phyloP scores from a whole-genome alignment of 2,329 filamentous ascomycete genomes.

The Chaetothyriales sp. region DNA sequence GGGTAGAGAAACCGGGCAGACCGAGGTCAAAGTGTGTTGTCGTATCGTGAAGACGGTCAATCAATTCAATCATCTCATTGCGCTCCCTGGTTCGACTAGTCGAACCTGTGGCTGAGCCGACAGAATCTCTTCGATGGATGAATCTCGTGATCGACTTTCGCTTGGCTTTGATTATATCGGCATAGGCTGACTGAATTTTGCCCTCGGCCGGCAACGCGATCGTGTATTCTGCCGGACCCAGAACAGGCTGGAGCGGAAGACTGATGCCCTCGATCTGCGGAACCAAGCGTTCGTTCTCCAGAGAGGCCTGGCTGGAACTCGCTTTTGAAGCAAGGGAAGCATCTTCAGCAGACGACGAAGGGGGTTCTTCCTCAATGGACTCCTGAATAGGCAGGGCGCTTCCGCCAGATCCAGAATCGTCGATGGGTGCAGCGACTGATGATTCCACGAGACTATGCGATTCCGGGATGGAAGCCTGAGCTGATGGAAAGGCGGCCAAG shows the following conservation, averaged over 20 bases:
- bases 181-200: constrained; percentile 16
- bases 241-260: constrained; percentile 11
- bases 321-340: constrained; percentile 12
- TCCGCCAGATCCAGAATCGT: constrained; percentile 4
- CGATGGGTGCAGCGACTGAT: not conserved
- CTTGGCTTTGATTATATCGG: constrained; percentile 15
- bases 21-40: constrained; percentile 32
- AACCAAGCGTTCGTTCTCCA: constrained; percentile 14
- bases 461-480: not conserved
- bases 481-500: not conserved
- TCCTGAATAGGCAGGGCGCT: constrained; percentile 14
- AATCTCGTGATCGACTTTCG: constrained; percentile 15
- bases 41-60: constrained; percentile 28
- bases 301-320: constrained; percentile 17
- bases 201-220: constrained; percentile 16
- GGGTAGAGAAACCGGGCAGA: constrained; percentile 24
- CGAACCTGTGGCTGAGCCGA: constrained; percentile 12
- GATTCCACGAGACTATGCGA: not conserved
- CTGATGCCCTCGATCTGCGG: constrained; percentile 11
- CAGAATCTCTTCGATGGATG: constrained; percentile 12
- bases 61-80: constrained; percentile 22
- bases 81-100: constrained; percentile 11
- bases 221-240: constrained; percentile 14
- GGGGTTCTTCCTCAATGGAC: constrained; percentile 16
- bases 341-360: constrained; percentile 6